Evolutionary conservation across 2,329 filamentous ascomycete species (phyloP).

Genomic region (Fusarium hainanense): DNA sequence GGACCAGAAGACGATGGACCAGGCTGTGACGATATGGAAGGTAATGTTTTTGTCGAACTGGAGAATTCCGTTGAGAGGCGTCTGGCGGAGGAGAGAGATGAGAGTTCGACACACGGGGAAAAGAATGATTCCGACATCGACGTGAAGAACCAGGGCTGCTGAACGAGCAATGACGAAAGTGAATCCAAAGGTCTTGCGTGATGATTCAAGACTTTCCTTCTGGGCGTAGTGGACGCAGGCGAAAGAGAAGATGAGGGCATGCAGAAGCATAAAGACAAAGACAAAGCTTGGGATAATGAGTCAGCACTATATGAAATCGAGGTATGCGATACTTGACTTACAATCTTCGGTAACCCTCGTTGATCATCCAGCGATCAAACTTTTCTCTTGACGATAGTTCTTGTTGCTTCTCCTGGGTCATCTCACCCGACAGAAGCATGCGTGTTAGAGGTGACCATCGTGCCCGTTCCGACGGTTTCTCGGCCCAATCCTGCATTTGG

Average conservation of each 20-base stretch:
- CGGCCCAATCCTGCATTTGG: slow-evolving; percentile 43
- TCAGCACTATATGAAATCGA: not conserved
- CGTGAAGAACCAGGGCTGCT: slow-evolving; percentile 80
- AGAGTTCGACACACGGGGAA: slow-evolving; percentile 87
- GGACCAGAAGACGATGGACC: slow-evolving; percentile 90
- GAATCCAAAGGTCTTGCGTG: slow-evolving; percentile 76
- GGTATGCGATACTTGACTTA: slow-evolving; percentile 65
- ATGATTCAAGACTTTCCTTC: slow-evolving; percentile 77
- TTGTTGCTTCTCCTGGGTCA: slow-evolving; percentile 78
- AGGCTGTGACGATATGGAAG: slow-evolving; percentile 86
- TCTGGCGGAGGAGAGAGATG: slow-evolving; percentile 83
- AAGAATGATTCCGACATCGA: slow-evolving; percentile 82
- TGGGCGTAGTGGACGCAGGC: slow-evolving; percentile 82
- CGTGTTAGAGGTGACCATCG: slow-evolving; percentile 85
- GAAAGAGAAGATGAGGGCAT: slow-evolving; percentile 82
- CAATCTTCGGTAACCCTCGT: slow-evolving; percentile 85
- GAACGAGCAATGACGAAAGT: slow-evolving; percentile 82
- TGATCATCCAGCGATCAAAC: slow-evolving; percentile 90
- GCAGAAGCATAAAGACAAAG: slow-evolving; percentile 77
- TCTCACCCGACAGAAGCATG: slow-evolving; percentile 85
- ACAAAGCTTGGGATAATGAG: slow-evolving; percentile 66
- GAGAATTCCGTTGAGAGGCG: slow-evolving; percentile 85
- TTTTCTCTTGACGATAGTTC: slow-evolving; percentile 75
- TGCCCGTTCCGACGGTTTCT: slow-evolving; percentile 72
- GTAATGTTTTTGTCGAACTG: slow-evolving; percentile 92